These are phyloP conservation scores for Hypoxylon sp. DNA, from an alignment of 2,329 filamentous ascomycete genomes.

Conservation along the genomic window DNA sequence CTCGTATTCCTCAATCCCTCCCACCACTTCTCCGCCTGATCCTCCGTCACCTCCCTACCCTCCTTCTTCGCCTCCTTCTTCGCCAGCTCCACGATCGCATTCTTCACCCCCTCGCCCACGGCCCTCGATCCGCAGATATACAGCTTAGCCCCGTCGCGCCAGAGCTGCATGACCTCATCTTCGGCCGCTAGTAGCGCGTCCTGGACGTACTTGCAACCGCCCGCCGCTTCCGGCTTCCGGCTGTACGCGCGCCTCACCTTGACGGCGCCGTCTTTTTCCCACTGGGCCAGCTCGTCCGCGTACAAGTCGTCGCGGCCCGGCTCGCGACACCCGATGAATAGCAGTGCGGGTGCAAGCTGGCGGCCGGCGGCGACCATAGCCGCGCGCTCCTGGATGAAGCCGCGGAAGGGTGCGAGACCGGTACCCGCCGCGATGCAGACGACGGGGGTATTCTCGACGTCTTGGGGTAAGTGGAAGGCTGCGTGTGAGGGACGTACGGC, in stretches of 20 bases:
- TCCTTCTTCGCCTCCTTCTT: conserved; percentile 50
- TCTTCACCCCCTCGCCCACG: conserved; percentile 64
- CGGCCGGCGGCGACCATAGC: conserved; percentile 65
- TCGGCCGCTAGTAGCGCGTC: conserved; percentile 59
- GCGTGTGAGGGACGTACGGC: conserved; percentile 57
- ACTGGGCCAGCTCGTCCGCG: conserved; percentile 68
- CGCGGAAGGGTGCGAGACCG: conserved; percentile 74
- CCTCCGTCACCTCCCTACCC: conserved; percentile 55
- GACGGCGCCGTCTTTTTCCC: conserved; percentile 73
- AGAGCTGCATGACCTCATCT: conserved; percentile 57
- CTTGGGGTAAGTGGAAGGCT: conserved; percentile 65
- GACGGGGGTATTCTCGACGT: conserved; percentile 63
- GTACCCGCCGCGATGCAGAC: conserved; percentile 68
- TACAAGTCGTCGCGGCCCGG: conserved; percentile 73
- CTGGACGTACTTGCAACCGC: conserved; percentile 66
- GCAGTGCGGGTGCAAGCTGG: conserved; percentile 70
- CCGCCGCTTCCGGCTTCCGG: conserved; percentile 57
- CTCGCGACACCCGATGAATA: conserved; percentile 75
- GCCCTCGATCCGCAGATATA: conserved; percentile 75
- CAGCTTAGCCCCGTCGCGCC: conserved; percentile 65
- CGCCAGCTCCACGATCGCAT: conserved; percentile 56
- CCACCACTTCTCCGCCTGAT: conserved; percentile 63
- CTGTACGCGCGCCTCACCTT: conserved; percentile 74
- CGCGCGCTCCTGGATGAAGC: conserved; percentile 74
- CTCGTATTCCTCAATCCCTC: conserved; percentile 67